phyloP scores from a whole-genome alignment of 441 rosid genomes.

The Rhodomyrtus psidioides region DNA sequence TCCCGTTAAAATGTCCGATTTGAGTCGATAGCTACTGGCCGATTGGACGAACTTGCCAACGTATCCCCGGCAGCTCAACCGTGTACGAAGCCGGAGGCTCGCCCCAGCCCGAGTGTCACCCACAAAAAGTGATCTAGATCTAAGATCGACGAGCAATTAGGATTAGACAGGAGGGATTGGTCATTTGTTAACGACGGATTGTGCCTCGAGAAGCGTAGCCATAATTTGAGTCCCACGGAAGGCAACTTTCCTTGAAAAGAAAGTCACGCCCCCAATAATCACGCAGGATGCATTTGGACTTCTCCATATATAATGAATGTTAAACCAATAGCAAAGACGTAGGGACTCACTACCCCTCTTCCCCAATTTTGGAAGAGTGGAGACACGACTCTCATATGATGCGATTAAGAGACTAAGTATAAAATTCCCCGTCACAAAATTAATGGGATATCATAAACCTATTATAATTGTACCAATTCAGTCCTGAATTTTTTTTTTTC shows the following conservation, averaged over 20 bases:
- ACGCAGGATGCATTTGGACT: background rate
- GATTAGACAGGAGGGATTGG: background rate
- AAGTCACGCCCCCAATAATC: background rate
- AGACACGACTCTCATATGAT: background rate
- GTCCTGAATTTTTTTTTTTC: no score
- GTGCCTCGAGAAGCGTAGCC: background rate
- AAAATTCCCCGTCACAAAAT: background rate
- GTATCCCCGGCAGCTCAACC: background rate
- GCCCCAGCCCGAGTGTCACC: background rate
- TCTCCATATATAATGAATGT: background rate
- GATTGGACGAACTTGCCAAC: background rate
- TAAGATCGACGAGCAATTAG: background rate
- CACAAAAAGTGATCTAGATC: background rate
- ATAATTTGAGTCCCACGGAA: rapidly evolving
- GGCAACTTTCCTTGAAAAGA: background rate
- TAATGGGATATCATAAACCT: no score
- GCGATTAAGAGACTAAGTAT: rapidly evolving
- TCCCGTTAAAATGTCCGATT: background rate
- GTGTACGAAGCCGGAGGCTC: background rate
- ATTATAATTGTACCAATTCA: no score
- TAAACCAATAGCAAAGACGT: no score
- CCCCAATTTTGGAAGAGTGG: rapidly evolving
- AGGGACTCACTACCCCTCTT: background rate
- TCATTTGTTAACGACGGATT: background rate
- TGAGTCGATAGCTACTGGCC: background rate